Conservation (phyloP, 768 basidiomycete species). For the Boletellus ananas region DNA sequence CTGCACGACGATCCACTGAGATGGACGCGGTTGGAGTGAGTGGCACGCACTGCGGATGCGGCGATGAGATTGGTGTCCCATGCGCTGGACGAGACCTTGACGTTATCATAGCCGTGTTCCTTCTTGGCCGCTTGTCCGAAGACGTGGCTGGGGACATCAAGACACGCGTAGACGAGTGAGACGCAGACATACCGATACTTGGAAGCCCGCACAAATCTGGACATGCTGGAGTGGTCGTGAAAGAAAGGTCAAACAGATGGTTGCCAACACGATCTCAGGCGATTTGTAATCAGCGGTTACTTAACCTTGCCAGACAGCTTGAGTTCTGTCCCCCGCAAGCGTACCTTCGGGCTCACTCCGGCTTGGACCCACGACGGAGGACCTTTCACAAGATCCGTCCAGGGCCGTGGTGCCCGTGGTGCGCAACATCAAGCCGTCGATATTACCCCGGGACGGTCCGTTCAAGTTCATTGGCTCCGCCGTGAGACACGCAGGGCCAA, state of each 20-base stretch:
- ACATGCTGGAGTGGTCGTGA: constrained; percentile 46
- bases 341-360: no score
- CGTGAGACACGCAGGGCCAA: no score
- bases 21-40: background rate
- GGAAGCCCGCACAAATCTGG: constrained; percentile 79
- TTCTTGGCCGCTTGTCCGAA: constrained; percentile 88
- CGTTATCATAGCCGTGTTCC: constrained; percentile 74
- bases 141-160: constrained; percentile 61
- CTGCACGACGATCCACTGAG: constrained; percentile 31
- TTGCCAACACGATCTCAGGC: no score
- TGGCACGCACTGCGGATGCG: constrained; percentile 61
- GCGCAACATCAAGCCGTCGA: no score
- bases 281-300: no score
- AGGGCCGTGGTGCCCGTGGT: no score
- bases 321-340: no score
- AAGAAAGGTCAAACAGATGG: background rate
- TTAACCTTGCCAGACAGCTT: no score
- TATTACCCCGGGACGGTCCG: no score
- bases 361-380: no score
- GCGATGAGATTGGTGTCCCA: constrained; percentile 95
- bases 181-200: constrained; percentile 68
- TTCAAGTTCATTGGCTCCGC: no score
- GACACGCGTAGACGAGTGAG: constrained; percentile 6
- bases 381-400: no score
- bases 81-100: constrained; percentile 83